These are phyloP conservation scores for Candida maris DNA, from an alignment of 805 yeast genomes.

Conservation along the genomic window DNA sequence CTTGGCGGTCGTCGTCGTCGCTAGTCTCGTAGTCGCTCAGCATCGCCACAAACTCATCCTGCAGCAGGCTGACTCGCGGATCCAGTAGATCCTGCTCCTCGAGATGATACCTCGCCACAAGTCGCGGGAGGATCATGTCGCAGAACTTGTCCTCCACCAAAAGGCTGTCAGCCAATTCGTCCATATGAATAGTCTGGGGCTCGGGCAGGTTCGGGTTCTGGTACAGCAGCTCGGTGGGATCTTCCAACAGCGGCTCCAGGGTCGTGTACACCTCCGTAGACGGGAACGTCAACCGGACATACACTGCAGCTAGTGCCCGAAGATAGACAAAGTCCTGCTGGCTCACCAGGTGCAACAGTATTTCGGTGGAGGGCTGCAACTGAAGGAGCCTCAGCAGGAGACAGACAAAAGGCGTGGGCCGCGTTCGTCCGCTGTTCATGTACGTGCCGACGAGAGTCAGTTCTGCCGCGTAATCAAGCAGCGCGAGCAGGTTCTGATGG, in stretches of 20 bases:
- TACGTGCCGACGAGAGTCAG: constrained; percentile 48
- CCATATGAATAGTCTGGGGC: constrained; percentile 53
- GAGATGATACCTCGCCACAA: constrained; percentile 39
- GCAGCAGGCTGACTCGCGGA: constrained; percentile 37
- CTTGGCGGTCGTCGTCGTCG: neutral
- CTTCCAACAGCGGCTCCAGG: constrained; percentile 56
- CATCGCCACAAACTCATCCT: constrained; percentile 31
- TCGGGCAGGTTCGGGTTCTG: constrained; percentile 33
- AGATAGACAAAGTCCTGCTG: constrained; percentile 78
- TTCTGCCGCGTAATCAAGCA: constrained; percentile 43
- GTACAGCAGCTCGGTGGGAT: constrained; percentile 66
- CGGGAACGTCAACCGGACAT: constrained; percentile 46
- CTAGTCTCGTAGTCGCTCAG: constrained; percentile 18
- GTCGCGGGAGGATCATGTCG: constrained; percentile 70
- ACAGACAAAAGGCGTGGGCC: constrained; percentile 74
- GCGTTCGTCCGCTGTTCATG: constrained; percentile 36
- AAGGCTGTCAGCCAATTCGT: constrained; percentile 68
- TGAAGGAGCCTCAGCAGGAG: constrained; percentile 74
- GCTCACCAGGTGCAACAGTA: constrained; percentile 48
- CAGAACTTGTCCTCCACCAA: constrained; percentile 56
- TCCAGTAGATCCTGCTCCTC: constrained; percentile 40
- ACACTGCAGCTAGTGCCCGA: constrained; percentile 65
- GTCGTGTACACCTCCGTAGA: constrained; percentile 43
- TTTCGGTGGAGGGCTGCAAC: constrained; percentile 60
- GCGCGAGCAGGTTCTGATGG: constrained; percentile 37